A percentile compares a stretch with the other conserved stretches of the same genome.
phyloP scores from a whole-genome alignment of 306 rosid species.

The Abrus pulchellus region DNA sequence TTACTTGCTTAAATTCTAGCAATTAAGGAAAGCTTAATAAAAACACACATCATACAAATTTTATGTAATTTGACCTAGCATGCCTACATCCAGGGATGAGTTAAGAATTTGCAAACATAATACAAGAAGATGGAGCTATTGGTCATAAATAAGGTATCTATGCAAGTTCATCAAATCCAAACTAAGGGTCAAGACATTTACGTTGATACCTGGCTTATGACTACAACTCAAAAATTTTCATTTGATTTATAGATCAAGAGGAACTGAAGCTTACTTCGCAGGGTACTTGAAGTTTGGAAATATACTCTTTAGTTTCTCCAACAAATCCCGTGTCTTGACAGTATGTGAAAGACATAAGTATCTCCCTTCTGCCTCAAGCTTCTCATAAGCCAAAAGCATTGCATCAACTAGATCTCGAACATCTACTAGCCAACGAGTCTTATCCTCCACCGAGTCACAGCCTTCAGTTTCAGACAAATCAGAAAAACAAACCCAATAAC shows the following conservation, averaged over 20 bases:
- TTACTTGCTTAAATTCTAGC: not conserved
- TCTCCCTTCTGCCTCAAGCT: conserved; percentile 77
- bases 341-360: conserved; percentile 62
- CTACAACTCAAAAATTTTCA: not conserved
- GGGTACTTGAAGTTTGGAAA: conserved; percentile 75
- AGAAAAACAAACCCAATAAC: not conserved
- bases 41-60: not conserved
- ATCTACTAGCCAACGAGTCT: conserved; percentile 56
- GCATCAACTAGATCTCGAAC: conserved; percentile 77
- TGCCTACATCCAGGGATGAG: not conserved
- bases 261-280: conserved; percentile 60
- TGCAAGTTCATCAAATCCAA: conserved; percentile 1
- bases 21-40: not conserved
- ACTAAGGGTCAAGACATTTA: conserved; percentile 2
- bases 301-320: conserved; percentile 62
- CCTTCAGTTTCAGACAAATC: conserved; percentile 54
- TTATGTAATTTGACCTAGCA: not conserved
- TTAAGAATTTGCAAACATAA: not conserved
- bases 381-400: conserved; percentile 70
- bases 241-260: conserved; percentile 19
- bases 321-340: conserved; percentile 52
- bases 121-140: not conserved
- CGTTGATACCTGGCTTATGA: conserved; percentile 20
- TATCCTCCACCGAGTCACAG: conserved; percentile 64
- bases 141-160: not conserved